Percentiles rank a stretch among this genome's conserved stretches.
These are phyloP conservation scores for Escovopsis sp. DNA, from an alignment of 2,329 filamentous ascomycete genomes.

Conservation along the genomic window DNA sequence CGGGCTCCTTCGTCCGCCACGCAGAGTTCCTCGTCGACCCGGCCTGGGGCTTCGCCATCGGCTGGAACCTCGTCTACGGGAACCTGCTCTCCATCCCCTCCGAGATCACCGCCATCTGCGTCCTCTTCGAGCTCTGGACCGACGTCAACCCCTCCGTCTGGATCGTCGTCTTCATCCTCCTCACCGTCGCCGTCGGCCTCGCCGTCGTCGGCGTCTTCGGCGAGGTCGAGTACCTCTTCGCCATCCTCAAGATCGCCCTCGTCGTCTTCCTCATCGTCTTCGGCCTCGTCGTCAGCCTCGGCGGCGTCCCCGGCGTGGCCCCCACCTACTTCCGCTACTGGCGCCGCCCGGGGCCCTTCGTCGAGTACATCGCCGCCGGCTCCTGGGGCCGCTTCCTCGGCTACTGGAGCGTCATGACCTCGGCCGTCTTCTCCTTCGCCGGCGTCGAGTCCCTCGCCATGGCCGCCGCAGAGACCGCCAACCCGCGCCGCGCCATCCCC, in stretches of 20 bases:
- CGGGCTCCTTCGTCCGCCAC: slow-evolving; percentile 46
- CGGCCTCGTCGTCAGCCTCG: slow-evolving; percentile 45
- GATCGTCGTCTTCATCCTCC: slow-evolving; percentile 32
- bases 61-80: slow-evolving; percentile 40
- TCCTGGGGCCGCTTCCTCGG: slow-evolving; percentile 51
- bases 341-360: slow-evolving; percentile 51
- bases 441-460: slow-evolving; percentile 50
- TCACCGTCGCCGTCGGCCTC: slow-evolving; percentile 41
- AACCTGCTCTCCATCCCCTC: slow-evolving; percentile 38
- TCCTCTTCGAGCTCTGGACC: slow-evolving; percentile 49
- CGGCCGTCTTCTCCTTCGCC: slow-evolving; percentile 53
- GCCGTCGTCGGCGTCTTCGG: slow-evolving; percentile 43
- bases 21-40: slow-evolving; percentile 45
- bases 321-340: slow-evolving; percentile 54
- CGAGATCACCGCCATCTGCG: slow-evolving; percentile 47
- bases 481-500: slow-evolving; percentile 37
- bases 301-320: slow-evolving; percentile 41
- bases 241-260: slow-evolving; percentile 41
- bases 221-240: slow-evolving; percentile 39
- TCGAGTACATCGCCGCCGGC: slow-evolving; percentile 44
- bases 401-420: slow-evolving; percentile 45
- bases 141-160: slow-evolving; percentile 37
- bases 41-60: slow-evolving; percentile 39
- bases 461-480: slow-evolving; percentile 42
- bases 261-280: slow-evolving; percentile 48